Base-by-base conservation (phyloP, 257 asterid species). In the Primulina huaijiensis region DNA sequence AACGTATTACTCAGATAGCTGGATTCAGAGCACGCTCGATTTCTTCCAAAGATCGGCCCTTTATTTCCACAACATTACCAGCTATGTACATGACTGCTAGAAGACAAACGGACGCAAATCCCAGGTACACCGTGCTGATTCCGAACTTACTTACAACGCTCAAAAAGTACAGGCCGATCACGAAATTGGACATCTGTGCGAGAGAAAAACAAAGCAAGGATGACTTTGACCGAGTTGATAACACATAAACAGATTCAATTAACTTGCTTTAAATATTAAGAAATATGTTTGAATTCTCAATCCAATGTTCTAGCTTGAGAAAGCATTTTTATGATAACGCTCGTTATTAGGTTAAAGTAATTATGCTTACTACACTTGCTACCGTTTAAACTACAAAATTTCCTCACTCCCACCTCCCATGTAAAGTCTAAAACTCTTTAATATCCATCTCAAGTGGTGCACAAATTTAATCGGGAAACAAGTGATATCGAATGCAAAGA, bases 31-130 rank as follows among this genome's bases (percentile, higher is more conserved):
- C 95, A 12, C 89, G 92, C 77, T 92, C 96, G 40, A 92, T 88
- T 62, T 92, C 97, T 82, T 92, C 98, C 75, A 92, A 79, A 2
- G 98, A 92, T 57, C 90, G 89, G 2, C 98, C 98, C 74, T 92
- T 92, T 4, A 97, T 92, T 79, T 92, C 98, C 52, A 92, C 93
- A 7, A 92, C 93, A 20, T 92, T 90, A 34, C 88, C 79, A 62
- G 86, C 75, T 75, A 92, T 87, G 75, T 92, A 92, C 79, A 88
- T 46, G 20, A 90, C 97, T 11, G 95, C 97, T 6, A 92, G 77
- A 72, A 83, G 70, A 52, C 98, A 88, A 21, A 83, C 79, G 0
- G 85, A 81, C 9, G 98, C 93, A 70, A 92, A 92, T 69, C 96
- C 96, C 83, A 90, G 85, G 86, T 92, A 92, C 74, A 90, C 98